These are phyloP conservation scores for Amanita rubescens DNA, from an alignment of 768 basidiomycete genomes.

Conservation along the genomic window DNA sequence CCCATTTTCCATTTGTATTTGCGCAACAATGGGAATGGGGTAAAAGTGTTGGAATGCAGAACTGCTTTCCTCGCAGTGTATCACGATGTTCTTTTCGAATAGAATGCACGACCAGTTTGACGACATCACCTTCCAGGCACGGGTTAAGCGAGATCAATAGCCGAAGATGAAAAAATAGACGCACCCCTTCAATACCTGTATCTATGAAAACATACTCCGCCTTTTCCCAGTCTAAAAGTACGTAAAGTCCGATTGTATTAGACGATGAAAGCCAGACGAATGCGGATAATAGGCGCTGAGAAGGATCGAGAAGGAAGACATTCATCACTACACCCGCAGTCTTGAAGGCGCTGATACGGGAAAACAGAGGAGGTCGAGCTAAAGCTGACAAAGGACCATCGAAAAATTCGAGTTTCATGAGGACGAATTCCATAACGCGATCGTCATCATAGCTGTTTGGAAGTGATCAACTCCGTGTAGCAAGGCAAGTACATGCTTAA, in stretches of 20 bases:
- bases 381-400: conserved; percentile 34
- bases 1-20: conserved; percentile 23
- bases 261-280: conserved; percentile 59
- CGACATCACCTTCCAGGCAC: conserved; percentile 40
- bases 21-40: conserved; percentile 38
- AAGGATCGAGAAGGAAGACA: conserved; percentile 65
- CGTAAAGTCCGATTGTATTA: conserved; percentile 54
- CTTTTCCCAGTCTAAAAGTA: conserved; percentile 59
- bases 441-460: conserved; percentile 47
- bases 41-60: conserved; percentile 66
- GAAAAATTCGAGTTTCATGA: conserved; percentile 61
- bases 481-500: not conserved
- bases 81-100: conserved; percentile 56
- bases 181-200: conserved; percentile 65
- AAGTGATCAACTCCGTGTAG: not conserved
- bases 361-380: conserved; percentile 40
- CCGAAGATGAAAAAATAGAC: conserved; percentile 20
- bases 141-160: conserved; percentile 1
- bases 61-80: conserved; percentile 66
- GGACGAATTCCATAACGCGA: conserved; percentile 61
- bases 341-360: conserved; percentile 53
- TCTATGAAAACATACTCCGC: conserved; percentile 65
- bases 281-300: conserved; percentile 50
- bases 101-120: conserved; percentile 77
- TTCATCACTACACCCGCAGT: conserved; percentile 70